Conservation (phyloP, 306 rosid species). For the Vigna trinervia region DNA sequence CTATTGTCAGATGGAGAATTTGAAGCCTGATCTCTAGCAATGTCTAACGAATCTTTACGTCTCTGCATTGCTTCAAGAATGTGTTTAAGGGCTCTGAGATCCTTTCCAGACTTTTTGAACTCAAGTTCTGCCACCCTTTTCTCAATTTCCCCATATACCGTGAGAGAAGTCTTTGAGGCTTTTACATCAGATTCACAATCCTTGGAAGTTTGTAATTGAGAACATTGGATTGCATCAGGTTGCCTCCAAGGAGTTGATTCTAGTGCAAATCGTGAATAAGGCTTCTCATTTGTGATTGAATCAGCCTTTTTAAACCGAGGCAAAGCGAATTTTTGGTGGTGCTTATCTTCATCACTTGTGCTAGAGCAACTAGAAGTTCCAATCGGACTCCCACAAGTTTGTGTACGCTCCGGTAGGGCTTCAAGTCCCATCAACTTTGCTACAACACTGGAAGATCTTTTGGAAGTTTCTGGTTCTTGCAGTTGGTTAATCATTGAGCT, state of each 20-base stretch:
- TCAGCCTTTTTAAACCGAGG: slow-evolving; percentile 53
- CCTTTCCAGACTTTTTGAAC: slow-evolving; percentile 91
- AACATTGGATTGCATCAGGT: slow-evolving; percentile 47
- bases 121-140: slow-evolving; percentile 82
- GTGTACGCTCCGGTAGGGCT: slow-evolving; percentile 52
- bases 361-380: slow-evolving; percentile 42
- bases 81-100: slow-evolving; percentile 93
- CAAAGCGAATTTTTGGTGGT: slow-evolving; percentile 40
- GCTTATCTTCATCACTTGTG: slow-evolving; percentile 52
- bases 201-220: slow-evolving; percentile 52
- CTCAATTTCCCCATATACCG: slow-evolving; percentile 89
- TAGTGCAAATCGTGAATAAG: slow-evolving; percentile 47
- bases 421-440: slow-evolving; percentile 95
- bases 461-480: slow-evolving; percentile 67
- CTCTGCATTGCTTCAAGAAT: slow-evolving; percentile 94
- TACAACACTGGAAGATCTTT: slow-evolving; percentile 63
- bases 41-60: slow-evolving; percentile 49
- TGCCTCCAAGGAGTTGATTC: slow-evolving; percentile 67
- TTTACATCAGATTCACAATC: slow-evolving; percentile 54
- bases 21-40: slow-evolving; percentile 56
- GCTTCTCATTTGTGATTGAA: slow-evolving; percentile 46
- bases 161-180: slow-evolving; percentile 52
- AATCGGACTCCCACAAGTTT: slow-evolving; percentile 47
- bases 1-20: slow-evolving; percentile 48
- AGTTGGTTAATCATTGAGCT: slow-evolving; percentile 39